Base-by-base conservation (phyloP, 177 flowering plant genomes). In the Tripterygium wilfordii region DNA sequence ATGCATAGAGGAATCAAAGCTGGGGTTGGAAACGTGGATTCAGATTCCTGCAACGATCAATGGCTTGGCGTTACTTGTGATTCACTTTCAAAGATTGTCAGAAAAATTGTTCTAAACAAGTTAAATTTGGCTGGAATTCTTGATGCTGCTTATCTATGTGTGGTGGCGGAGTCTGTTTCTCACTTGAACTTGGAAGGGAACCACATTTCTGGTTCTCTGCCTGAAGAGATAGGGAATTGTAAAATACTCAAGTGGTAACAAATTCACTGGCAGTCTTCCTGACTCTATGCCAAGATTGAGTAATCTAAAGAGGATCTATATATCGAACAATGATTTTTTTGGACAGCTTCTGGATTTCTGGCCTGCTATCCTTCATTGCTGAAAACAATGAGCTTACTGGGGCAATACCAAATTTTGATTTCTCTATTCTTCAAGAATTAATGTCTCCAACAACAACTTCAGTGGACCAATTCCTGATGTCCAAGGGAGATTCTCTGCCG, bases 381-480 rank as follows among this genome's bases (percentile, higher is more conserved):
- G 28, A 73, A 21, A 44, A 70, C 58, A 76, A 73, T 33, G 32
- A 44, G 36, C 59, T 76, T 12, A 46, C 6, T 33, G 81, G 81
- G n/a, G 24, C 3, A 22, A 48, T 73, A 15, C 76, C 76, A 0
- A 26, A 54, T 1, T 60, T 77, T 24, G 66, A 70, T 21, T 73
- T 70, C 55, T 40, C 60, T 39, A 63, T 58, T 36, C 59, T 77
- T 21, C 29, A 14, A 13, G 23, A 57, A 0, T 73, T 70, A 66
- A 70, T 56, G 82, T 73, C 45, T 73, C 82, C 7, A 53, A 67
- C 63, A 76, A 76, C 61, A 54, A 70, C 33, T 53, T 76, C 45
- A 65, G 58, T 12, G 76, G 82, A 24, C 67, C 61, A 21, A 50
- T 73, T 38, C 78, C 78, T 30, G 70, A 61, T 49, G 59, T 51